Percentiles rank a stretch among this genome's conserved stretches.
Evolutionary conservation across 208 protist genomes (phyloP).

Genomic region (Wallacemonas collosoma): DNA sequence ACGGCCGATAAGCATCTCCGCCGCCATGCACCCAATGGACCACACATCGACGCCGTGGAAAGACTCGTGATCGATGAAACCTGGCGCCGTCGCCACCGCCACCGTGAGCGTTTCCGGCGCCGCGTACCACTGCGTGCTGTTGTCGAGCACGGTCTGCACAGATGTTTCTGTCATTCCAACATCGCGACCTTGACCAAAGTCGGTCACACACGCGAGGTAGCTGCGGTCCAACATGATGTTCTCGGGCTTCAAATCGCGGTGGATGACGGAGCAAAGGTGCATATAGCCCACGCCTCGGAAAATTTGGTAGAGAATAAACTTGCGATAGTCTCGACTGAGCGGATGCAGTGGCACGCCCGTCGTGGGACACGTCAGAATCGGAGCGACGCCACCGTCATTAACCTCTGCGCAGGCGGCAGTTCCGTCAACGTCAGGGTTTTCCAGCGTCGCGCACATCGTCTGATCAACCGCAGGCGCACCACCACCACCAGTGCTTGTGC

Average conservation of each 20-base stretch:
- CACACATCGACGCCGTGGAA: slow-evolving; percentile 90
- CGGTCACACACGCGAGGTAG: slow-evolving; percentile 93
- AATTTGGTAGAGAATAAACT: slow-evolving; percentile 97
- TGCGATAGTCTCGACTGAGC: slow-evolving; percentile 95
- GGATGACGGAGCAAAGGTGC: slow-evolving; percentile 85
- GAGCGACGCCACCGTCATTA: not conserved
- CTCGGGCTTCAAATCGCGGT: slow-evolving; percentile 93
- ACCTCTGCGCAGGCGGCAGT: not conserved
- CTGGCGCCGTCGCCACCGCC: slow-evolving; percentile 60
- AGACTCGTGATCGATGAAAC: slow-evolving; percentile 72
- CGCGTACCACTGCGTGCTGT: slow-evolving; percentile 96
- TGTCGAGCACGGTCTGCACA: slow-evolving; percentile 72
- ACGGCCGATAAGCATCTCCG: slow-evolving; percentile 84
- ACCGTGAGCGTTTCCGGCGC: slow-evolving; percentile 97
- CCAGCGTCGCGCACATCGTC: slow-evolving; percentile 2
- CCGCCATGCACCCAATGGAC: slow-evolving; percentile 92
- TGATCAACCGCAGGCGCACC: not conserved
- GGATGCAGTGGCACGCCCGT: slow-evolving; percentile 82
- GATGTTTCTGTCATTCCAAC: slow-evolving; percentile 47
- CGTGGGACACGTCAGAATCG: slow-evolving; percentile 28
- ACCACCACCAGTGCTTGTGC: not conserved
- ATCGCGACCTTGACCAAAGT: slow-evolving; percentile 97
- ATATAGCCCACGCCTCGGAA: slow-evolving; percentile 96
- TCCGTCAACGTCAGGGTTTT: not conserved
- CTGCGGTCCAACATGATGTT: slow-evolving; percentile 92